A percentile compares a stretch with the other conserved stretches of the same genome.
Evolutionary conservation across 176 grass and related monocot genomes (phyloP).

Genomic region (Oryza meyeriana): DNA sequence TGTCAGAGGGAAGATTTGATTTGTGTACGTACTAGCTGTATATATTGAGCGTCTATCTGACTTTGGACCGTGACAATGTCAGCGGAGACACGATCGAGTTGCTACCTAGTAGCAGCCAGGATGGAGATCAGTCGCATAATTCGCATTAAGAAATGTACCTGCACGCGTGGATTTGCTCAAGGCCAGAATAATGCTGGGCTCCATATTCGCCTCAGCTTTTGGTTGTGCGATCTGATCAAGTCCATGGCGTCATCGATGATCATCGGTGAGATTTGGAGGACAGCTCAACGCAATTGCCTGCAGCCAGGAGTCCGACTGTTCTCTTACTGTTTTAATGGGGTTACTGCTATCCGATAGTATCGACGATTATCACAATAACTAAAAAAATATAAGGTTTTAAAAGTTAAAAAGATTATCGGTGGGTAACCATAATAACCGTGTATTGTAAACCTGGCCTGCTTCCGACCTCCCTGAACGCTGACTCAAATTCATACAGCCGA

Average conservation of each 20-base stretch:
- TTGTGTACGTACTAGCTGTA: not conserved
- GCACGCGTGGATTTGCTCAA: not conserved
- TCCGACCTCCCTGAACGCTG: not conserved
- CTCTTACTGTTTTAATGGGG: too few relatives aligned
- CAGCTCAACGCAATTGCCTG: conserved; percentile 13
- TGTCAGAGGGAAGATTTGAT: not conserved
- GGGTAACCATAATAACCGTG: too few relatives aligned
- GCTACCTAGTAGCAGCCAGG: not conserved
- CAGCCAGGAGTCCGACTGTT: too few relatives aligned
- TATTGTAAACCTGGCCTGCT: too few relatives aligned
- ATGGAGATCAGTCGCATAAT: not conserved
- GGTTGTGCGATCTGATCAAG: not conserved
- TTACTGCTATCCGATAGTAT: too few relatives aligned
- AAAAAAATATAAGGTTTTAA: too few relatives aligned
- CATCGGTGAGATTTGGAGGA: not conserved
- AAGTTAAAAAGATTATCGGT: too few relatives aligned
- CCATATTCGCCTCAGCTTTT: not conserved
- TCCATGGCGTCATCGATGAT: not conserved
- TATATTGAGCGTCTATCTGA: not conserved
- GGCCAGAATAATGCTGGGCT: not conserved
- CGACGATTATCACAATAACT: too few relatives aligned
- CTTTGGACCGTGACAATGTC: conserved; percentile 1
- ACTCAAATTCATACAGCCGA: not conserved
- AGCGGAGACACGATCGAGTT: not conserved
- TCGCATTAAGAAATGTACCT: not conserved